These are phyloP conservation scores for Alternaria arborescens DNA, from an alignment of 2,329 filamentous ascomycete species.

Conservation along the genomic window DNA sequence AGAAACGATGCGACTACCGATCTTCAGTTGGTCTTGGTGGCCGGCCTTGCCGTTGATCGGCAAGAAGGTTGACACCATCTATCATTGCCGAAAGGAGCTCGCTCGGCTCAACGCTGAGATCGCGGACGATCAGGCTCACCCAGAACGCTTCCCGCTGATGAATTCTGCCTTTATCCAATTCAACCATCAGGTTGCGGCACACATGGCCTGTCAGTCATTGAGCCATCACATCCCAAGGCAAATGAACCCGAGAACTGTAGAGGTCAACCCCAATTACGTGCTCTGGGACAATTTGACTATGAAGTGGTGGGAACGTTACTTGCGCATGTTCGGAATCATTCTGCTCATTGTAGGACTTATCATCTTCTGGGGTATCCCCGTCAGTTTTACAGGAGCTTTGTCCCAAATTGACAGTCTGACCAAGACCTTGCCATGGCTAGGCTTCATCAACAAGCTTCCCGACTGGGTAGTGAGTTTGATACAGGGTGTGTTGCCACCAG, in stretches of 20 bases:
- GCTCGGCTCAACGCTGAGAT: conserved; percentile 91
- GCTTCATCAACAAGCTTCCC: conserved; percentile 72
- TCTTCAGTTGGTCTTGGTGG: conserved; percentile 68
- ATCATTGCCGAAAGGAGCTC: conserved; percentile 85
- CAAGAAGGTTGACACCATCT: conserved; percentile 94
- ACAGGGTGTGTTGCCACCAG: conserved; percentile 85
- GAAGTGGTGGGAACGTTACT: conserved; percentile 89
- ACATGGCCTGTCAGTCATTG: conserved; percentile 95
- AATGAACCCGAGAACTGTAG: conserved; percentile 91
- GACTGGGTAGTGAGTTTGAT: conserved; percentile 70
- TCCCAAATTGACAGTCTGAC: conserved; percentile 79
- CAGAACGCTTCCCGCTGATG: conserved; percentile 89
- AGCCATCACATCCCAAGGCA: conserved; percentile 91
- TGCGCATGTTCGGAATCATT: conserved; percentile 73
- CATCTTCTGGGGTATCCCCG: conserved; percentile 88
- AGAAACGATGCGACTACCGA: conserved; percentile 80
- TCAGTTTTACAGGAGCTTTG: conserved; percentile 84
- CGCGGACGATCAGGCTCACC: conserved; percentile 84
- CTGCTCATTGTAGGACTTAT: conserved; percentile 76
- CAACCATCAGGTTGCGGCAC: conserved; percentile 95
- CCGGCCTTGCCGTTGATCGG: conserved; percentile 80
- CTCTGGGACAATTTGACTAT: conserved; percentile 98
- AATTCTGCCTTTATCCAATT: conserved; percentile 98
- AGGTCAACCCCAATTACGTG: conserved; percentile 91
- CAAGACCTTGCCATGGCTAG: conserved; percentile 70